Conservation (phyloP, 2,329 filamentous ascomycete genomes). For the Ophiosphaerella herpotricha region DNA sequence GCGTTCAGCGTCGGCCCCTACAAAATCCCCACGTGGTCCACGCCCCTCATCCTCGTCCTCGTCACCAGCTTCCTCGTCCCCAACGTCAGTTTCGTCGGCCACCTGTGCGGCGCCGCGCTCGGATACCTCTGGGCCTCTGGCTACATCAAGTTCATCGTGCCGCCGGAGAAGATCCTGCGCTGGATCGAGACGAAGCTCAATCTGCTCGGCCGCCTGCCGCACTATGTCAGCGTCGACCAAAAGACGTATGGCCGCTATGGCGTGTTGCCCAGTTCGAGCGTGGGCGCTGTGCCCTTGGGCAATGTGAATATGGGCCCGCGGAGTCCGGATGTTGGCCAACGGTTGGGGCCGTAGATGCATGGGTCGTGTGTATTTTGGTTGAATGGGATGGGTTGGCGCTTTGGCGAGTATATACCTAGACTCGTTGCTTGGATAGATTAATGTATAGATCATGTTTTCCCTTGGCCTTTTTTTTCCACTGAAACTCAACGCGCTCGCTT, state of each 20-base stretch:
- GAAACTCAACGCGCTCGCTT: too few species aligned
- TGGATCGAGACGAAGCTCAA: constrained; percentile 91
- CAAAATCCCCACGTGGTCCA: constrained; percentile 89
- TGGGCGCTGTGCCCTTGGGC: constrained; percentile 15
- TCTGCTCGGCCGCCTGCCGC: constrained; percentile 78
- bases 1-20: constrained; percentile 57
- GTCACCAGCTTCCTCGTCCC: constrained; percentile 78
- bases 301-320: constrained; percentile 18
- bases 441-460: constrained; percentile 1
- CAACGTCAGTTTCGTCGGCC: constrained; percentile 81
- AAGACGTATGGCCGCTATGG: constrained; percentile 95
- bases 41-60: constrained; percentile 77
- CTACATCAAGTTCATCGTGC: constrained; percentile 86
- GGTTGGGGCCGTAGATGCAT: constrained; percentile 29
- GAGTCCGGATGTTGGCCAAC: constrained; percentile 37
- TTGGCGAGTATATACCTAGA: too few species aligned
- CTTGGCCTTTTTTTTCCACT: too few species aligned
- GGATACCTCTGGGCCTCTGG: constrained; percentile 89
- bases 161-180: constrained; percentile 83
- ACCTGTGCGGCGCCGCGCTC: constrained; percentile 79
- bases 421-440: neutral
- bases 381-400: too few species aligned
- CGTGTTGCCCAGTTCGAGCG: constrained; percentile 65
- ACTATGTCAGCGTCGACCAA: constrained; percentile 93
- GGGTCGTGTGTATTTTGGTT: too few species aligned